A percentile compares a stretch with the other conserved stretches of the same genome.
phyloP scores from a whole-genome alignment of 768 basidiomycete genomes.

The Pisolithus sp. region DNA sequence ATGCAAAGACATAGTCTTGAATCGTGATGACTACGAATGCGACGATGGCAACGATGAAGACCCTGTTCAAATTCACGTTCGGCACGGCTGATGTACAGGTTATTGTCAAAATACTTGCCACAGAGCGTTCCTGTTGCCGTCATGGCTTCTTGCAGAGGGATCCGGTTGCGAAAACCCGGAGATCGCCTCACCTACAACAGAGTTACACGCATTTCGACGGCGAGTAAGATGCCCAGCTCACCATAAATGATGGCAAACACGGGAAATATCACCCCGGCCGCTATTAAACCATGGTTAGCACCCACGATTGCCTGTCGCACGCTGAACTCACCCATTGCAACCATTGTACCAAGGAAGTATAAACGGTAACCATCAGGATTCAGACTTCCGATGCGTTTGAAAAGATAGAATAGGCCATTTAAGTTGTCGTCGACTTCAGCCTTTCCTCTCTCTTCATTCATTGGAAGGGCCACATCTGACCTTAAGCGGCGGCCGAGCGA shows the following conservation, averaged over 20 bases:
- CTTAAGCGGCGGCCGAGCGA: constrained; percentile 52
- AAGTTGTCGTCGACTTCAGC: constrained; percentile 27
- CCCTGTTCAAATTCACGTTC: constrained; percentile 31
- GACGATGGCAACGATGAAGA: constrained; percentile 74
- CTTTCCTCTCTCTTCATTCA: constrained; percentile 27
- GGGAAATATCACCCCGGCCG: constrained; percentile 64
- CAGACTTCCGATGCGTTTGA: constrained; percentile 62
- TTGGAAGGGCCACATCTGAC: constrained; percentile 59
- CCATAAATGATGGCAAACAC: constrained; percentile 65
- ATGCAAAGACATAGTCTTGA: constrained; percentile 69
- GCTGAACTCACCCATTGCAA: constrained; percentile 37
- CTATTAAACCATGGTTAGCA: constrained; percentile 1
- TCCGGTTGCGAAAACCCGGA: not conserved
- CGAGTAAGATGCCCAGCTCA: constrained; percentile 7
- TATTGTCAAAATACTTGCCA: constrained; percentile 35
- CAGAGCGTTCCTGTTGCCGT: constrained; percentile 53
- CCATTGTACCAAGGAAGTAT: constrained; percentile 53
- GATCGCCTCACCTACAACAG: not conserved
- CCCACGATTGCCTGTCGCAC: not conserved
- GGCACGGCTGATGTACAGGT: constrained; percentile 3
- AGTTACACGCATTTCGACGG: not conserved
- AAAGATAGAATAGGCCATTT: constrained; percentile 52
- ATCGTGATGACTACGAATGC: constrained; percentile 53
- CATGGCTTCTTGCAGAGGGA: not conserved
- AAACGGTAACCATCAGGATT: constrained; percentile 52